These are phyloP conservation scores for Anethum foeniculum DNA, from an alignment of 140 eudicot genomes.

Conservation along the genomic window DNA sequence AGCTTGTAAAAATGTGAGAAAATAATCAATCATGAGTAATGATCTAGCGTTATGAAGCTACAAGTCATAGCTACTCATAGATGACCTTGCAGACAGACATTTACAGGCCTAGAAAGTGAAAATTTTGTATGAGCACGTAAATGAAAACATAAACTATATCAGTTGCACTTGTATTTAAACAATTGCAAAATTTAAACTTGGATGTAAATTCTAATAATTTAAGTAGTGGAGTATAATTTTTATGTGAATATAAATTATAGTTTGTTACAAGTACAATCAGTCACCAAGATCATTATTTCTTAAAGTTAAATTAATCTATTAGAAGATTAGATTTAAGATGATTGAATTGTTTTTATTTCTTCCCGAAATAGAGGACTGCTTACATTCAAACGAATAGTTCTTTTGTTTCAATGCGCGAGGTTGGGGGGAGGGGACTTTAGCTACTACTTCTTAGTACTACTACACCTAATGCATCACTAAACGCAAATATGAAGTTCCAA, in stretches of 20 bases:
- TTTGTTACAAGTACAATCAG: neutral
- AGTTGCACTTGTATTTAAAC: too few relatives aligned
- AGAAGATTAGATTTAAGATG: too few relatives aligned
- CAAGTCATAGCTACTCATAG: neutral
- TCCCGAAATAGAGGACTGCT: too few relatives aligned
- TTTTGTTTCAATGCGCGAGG: too few relatives aligned
- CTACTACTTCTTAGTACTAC: neutral
- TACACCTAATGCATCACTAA: neutral
- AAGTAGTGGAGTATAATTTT: too few relatives aligned
- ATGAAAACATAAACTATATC: neutral
- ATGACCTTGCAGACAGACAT: neutral
- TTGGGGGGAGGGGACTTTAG: neutral
- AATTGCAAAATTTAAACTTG: too few relatives aligned
- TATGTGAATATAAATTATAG: too few relatives aligned
- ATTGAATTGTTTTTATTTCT: too few relatives aligned
- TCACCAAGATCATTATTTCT: neutral
- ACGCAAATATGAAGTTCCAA: neutral
- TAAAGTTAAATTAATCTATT: too few relatives aligned
- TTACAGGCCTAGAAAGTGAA: neutral
- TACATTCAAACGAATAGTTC: neutral
- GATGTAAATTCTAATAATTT: too few relatives aligned
- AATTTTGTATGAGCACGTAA: neutral
- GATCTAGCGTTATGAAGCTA: neutral
- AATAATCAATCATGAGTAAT: neutral
- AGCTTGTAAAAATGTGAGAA: neutral